Base-by-base conservation (phyloP, 208 protist genomes). In the Hexamita inflata region DNA sequence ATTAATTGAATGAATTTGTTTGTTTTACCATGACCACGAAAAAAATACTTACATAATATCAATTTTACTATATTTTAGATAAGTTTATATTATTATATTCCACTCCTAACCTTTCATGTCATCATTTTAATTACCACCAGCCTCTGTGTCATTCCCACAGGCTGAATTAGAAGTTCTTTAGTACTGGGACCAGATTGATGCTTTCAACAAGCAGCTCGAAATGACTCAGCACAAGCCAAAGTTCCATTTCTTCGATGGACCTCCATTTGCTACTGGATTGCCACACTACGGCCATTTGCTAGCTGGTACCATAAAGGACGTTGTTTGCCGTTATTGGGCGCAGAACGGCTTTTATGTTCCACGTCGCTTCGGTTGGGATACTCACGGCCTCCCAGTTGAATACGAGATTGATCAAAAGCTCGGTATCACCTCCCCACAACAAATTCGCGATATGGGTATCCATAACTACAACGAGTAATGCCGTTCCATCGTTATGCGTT, bases 281-380 rank as follows among this genome's bases (percentile, higher is more conserved):
- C 97, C 97, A 30, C 97, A 99, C 89, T 99, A 99, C 86, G 97
- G 97, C 30, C 95, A 93, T 77, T 89, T 99, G 32, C 84, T 99
- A 29, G 95, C 95, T 29, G 95, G 95, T 68, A 98, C 95, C 60
- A 98, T 99, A 80, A 99, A 99, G 80, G 94, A 98, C 82, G 93
- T 95, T 77, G 94, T 99, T 19, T 95, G 91, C 19, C 87, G 97
- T 65, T 99, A 95, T 80, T 92, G 91, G 0, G 89, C 95, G 85
- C 92, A 96, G 85, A 90, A 82, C 1, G 95, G 96, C 19, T 92
- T 96, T 87, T 87, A 98, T 82, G 94, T 99, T 9, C 86, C 89
- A 61, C 87, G 95, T 40, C 89, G 94, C 61, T 99, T 98, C 77
- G 97, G 97, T 57, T 99, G 96, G 96, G 95, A 98, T 81, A 93